Evolutionary conservation across 164 flowering plant species (phyloP).

Genomic region (Macadamia integrifolia): DNA sequence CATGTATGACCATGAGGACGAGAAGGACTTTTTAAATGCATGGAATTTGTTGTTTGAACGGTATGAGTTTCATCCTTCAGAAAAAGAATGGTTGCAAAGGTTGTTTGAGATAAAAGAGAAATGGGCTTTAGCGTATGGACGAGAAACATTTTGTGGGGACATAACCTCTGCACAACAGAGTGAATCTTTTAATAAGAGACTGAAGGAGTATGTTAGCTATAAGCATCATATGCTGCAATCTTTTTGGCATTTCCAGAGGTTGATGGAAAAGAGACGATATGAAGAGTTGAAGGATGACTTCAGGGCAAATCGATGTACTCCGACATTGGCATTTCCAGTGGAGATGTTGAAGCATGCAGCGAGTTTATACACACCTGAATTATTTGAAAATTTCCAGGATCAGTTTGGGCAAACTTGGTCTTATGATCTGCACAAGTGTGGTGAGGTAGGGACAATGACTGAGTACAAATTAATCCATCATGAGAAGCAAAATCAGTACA

Average conservation of each 20-base stretch:
- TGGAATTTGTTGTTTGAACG: background rate
- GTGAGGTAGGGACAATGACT: background rate
- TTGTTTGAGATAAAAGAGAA: background rate
- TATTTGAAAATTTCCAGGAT: slow-evolving; percentile 2
- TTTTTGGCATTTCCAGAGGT: background rate
- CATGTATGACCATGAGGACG: slow-evolving; percentile 5
- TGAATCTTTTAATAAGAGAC: background rate
- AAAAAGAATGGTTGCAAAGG: slow-evolving; percentile 3
- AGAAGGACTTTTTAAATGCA: background rate
- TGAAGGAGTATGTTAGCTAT: background rate
- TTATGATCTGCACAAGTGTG: background rate
- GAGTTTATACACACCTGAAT: background rate
- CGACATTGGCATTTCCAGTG: background rate
- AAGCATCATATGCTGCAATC: background rate
- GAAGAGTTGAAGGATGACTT: background rate
- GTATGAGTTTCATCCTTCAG: background rate
- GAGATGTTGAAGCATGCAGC: slow-evolving; percentile 2
- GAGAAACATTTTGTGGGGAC: slow-evolving; percentile 2
- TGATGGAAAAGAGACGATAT: background rate
- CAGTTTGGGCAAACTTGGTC: background rate
- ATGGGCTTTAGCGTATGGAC: slow-evolving; percentile 4
- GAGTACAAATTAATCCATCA: background rate
- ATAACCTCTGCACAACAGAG: background rate
- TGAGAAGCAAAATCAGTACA: background rate
- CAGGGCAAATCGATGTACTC: background rate